phyloP scores from a whole-genome alignment of 2,329 filamentous ascomycete species.

The Iodosphaeria phyllophila region DNA sequence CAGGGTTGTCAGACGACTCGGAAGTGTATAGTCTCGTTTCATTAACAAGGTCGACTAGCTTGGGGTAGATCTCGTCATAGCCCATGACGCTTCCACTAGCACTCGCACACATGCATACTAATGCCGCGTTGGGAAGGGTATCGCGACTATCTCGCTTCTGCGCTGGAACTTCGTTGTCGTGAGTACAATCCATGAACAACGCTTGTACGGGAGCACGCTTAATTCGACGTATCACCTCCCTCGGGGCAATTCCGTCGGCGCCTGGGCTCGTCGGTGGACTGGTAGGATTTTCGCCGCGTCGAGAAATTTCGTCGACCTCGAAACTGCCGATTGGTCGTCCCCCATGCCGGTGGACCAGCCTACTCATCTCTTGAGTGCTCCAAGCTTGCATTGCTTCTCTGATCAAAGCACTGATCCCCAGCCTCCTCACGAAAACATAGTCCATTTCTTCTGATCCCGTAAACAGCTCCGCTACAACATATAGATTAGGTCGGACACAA shows the following conservation, averaged over 20 bases:
- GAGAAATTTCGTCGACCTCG: constrained; percentile 72
- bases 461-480: constrained; percentile 89
- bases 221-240: constrained; percentile 61
- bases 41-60: constrained; percentile 78
- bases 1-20: constrained; percentile 41
- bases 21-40: constrained; percentile 75
- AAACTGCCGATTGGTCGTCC: constrained; percentile 94
- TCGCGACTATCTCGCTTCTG: constrained; percentile 91
- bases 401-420: constrained; percentile 82
- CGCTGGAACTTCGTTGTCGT: constrained; percentile 91
- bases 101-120: constrained; percentile 91
- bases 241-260: constrained; percentile 15
- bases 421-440: constrained; percentile 82
- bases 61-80: constrained; percentile 91
- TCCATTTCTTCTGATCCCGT: constrained; percentile 92
- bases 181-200: constrained; percentile 97
- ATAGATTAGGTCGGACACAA: constrained; percentile 67
- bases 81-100: constrained; percentile 94
- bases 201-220: constrained; percentile 81
- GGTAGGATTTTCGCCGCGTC: constrained; percentile 26
- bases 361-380: constrained; percentile 83
- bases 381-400: constrained; percentile 97
- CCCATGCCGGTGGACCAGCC: constrained; percentile 82
- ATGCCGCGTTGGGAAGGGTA: constrained; percentile 79
- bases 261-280: constrained; percentile 13